Conservation (phyloP, 2,329 filamentous ascomycete genomes). For the Fusarium globosum region DNA sequence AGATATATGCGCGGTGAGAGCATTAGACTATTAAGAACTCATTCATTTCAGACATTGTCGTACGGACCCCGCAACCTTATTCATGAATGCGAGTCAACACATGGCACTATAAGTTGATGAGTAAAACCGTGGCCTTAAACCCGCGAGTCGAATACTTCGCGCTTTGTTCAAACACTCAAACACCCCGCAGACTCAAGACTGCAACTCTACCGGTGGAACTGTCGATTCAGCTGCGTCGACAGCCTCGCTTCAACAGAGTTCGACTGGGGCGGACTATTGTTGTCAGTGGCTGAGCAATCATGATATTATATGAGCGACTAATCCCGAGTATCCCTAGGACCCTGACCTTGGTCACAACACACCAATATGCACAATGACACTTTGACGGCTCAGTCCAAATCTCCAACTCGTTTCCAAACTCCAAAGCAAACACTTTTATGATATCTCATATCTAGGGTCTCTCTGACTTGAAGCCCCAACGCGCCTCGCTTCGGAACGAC, state of each 20-base stretch:
- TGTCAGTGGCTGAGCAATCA: neutral
- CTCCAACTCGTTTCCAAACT: neutral
- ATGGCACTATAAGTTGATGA: neutral
- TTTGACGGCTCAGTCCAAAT: neutral
- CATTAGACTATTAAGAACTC: neutral
- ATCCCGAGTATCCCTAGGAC: neutral
- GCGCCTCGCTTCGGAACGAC: constrained; percentile 16
- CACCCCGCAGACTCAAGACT: neutral
- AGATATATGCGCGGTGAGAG: neutral
- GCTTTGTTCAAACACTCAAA: neutral
- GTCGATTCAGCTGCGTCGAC: neutral
- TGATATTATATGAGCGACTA: neutral
- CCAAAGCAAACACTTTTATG: neutral
- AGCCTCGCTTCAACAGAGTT: neutral
- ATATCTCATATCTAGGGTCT: neutral
- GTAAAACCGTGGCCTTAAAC: neutral
- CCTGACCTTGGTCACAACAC: neutral
- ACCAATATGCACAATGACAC: neutral
- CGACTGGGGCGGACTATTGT: neutral
- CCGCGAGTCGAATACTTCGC: neutral
- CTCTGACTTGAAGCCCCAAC: neutral
- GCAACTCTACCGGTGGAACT: neutral
- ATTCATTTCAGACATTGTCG: neutral
- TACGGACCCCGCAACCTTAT: neutral
- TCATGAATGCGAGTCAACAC: neutral